Percentiles rank a stretch among this genome's conserved stretches.
Conservation (phyloP, 2,329 filamentous ascomycete genomes). For the Microdochium bolleyi region DNA sequence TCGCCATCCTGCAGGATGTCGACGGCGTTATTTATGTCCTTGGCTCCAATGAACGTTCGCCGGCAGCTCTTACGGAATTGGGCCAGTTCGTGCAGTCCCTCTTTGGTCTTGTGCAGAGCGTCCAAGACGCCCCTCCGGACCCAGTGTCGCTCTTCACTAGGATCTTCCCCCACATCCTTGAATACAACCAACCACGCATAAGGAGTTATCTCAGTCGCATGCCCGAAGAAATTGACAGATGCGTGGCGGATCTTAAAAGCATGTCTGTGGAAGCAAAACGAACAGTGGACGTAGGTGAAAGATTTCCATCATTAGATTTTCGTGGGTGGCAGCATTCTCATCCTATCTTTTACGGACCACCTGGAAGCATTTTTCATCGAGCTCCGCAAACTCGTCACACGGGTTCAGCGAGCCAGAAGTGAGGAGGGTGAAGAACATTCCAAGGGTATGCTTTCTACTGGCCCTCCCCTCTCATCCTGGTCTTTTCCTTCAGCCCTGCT, state of each 20-base stretch:
- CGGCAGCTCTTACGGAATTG: background rate
- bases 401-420: background rate
- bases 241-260: background rate
- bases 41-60: conserved; percentile 17
- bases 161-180: background rate
- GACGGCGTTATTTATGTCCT: conserved; percentile 19
- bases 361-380: background rate
- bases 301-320: background rate
- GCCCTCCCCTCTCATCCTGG: background rate
- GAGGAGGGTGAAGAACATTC: background rate
- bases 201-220: background rate
- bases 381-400: background rate
- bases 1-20: conserved; percentile 17
- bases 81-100: background rate
- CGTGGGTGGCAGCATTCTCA: background rate
- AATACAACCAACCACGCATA: background rate
- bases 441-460: background rate
- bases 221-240: background rate
- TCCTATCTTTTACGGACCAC: background rate
- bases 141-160: background rate
- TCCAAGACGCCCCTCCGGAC: background rate
- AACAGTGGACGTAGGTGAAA: background rate
- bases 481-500: background rate
- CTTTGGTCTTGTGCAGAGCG: background rate
- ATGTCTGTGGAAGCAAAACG: background rate